phyloP scores from a whole-genome alignment of 306 rosid genomes.

The Betula pendula region DNA sequence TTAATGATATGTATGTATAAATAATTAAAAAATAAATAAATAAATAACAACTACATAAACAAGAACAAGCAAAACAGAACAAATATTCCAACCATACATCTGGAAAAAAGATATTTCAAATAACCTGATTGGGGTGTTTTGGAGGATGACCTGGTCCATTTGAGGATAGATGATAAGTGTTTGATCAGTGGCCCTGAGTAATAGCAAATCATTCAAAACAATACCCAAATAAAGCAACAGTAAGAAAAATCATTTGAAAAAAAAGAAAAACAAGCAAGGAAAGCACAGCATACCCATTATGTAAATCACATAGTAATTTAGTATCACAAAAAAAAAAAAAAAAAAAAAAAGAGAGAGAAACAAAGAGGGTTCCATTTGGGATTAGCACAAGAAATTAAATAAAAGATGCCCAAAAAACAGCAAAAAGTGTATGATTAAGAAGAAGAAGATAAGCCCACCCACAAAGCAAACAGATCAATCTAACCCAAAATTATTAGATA shows the following conservation, averaged over 20 bases:
- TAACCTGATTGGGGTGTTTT: conserved; percentile 74
- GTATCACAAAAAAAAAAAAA: background rate
- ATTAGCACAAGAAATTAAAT: conserved; percentile 4
- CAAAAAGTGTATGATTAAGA: background rate
- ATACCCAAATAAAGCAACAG: background rate
- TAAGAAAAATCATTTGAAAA: background rate
- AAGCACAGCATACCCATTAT: conserved; percentile 18
- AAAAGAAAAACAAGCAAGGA: background rate
- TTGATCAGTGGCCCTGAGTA: conserved; percentile 77
- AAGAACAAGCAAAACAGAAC: background rate
- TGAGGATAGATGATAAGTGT: conserved; percentile 71
- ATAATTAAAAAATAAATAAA: conserved; percentile 1
- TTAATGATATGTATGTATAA: conserved; percentile 5
- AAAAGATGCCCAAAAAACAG: background rate
- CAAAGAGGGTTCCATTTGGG: conserved; percentile 7
- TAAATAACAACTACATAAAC: background rate
- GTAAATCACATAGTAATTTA: background rate
- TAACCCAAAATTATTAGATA: conserved; percentile 16
- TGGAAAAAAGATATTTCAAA: conserved; percentile 9
- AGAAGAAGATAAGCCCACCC: conserved; percentile 36
- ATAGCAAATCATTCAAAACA: conserved; percentile 26
- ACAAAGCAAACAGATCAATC: conserved; percentile 27
- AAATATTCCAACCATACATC: background rate
- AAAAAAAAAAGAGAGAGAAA: background rate
- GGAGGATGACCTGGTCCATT: conserved; percentile 82